phyloP scores from a whole-genome alignment of 2,329 filamentous ascomycete species.

The Colletotrichum sp. region DNA sequence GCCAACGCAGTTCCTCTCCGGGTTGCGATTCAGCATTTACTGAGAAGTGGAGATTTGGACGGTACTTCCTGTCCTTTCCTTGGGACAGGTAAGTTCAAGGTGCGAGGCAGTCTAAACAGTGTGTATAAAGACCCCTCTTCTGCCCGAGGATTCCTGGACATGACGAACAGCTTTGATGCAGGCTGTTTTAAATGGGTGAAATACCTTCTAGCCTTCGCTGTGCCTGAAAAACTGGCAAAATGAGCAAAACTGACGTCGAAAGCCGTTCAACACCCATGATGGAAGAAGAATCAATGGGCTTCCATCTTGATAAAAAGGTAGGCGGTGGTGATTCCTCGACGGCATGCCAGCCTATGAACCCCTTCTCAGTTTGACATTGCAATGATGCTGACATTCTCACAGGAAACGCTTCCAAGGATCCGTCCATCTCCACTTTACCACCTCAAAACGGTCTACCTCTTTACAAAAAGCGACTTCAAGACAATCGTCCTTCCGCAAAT shows the following conservation, averaged over 20 bases:
- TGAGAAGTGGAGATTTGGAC: neutral
- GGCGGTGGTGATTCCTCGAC: rapidly evolving
- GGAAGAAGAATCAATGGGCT: neutral
- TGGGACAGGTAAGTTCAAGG: neutral
- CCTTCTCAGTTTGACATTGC: rapidly evolving
- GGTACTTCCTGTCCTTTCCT: neutral
- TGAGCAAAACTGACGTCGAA: rapidly evolving
- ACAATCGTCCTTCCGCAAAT: conserved; percentile 33
- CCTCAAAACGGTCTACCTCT: conserved; percentile 27
- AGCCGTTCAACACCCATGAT: neutral
- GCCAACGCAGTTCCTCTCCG: neutral
- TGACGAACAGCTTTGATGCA: neutral
- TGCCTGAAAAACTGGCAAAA: neutral
- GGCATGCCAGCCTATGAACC: rapidly evolving
- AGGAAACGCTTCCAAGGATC: neutral
- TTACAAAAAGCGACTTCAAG: conserved; percentile 36
- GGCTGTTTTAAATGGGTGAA: neutral
- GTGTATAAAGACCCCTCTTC: neutral
- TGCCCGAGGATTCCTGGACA: neutral
- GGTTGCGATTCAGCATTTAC: neutral
- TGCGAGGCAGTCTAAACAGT: neutral
- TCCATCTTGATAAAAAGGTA: neutral
- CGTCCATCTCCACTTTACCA: neutral
- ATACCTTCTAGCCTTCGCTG: neutral
- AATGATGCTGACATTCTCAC: neutral